A percentile compares a stretch with the other conserved stretches of the same genome.
These are phyloP conservation scores for Metschnikowia kofuensis DNA, from an alignment of 805 yeast species.

Conservation along the genomic window DNA sequence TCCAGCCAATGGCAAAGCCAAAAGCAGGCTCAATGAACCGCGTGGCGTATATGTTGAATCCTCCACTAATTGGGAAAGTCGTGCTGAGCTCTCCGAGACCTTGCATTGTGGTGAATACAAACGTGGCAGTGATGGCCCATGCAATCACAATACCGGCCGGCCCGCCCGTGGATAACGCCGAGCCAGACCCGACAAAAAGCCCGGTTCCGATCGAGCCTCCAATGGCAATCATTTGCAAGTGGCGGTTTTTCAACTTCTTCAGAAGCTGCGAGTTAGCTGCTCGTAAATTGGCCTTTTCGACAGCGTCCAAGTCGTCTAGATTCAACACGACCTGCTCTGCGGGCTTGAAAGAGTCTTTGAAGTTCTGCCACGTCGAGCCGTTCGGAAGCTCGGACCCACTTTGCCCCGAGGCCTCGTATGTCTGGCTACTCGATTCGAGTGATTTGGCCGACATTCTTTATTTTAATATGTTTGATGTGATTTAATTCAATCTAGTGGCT, in stretches of 20 bases:
- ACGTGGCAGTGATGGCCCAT: conserved; percentile 35
- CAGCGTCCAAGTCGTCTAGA: conserved; percentile 23
- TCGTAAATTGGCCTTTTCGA: conserved; percentile 28
- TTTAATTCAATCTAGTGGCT: too few relatives aligned
- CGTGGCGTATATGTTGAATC: conserved; percentile 55
- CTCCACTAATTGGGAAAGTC: conserved; percentile 48
- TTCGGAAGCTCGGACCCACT: not conserved
- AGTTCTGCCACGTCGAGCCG: conserved; percentile 17
- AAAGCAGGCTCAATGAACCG: conserved; percentile 66
- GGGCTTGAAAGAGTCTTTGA: conserved; percentile 36
- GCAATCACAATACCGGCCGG: conserved; percentile 55
- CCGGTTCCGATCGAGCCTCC: conserved; percentile 88
- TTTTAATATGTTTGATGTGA: not conserved
- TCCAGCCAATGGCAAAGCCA: conserved; percentile 74
- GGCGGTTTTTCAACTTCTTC: conserved; percentile 48
- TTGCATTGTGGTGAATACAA: conserved; percentile 34
- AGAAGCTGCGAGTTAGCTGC: conserved; percentile 22
- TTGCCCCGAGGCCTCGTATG: conserved; percentile 6
- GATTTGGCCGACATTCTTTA: conserved; percentile 4
- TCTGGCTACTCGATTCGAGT: conserved; percentile 4
- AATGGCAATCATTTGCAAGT: conserved; percentile 76
- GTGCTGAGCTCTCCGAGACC: conserved; percentile 51
- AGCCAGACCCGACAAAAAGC: conserved; percentile 71
- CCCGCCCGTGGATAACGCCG: conserved; percentile 61
- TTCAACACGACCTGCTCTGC: conserved; percentile 22